Evolutionary conservation across 345 rosid genomes (phyloP), one percentile per base, ranked within the genome.

Genomic region (Laguncularia racemosa): DNA sequence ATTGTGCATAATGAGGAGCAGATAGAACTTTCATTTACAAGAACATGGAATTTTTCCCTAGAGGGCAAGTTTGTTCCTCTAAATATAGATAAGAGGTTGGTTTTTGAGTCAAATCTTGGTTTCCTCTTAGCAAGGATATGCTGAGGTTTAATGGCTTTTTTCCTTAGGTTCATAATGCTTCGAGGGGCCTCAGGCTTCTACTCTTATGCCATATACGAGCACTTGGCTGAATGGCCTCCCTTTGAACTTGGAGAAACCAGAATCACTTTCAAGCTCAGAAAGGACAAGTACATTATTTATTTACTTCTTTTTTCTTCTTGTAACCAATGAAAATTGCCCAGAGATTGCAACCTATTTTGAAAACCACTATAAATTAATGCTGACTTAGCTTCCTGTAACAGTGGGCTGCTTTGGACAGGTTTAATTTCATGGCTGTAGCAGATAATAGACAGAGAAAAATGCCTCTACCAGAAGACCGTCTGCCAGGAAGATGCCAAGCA

Each of bases 121-220:
- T 49, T 21, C 53, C 46, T 23, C 54, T 48, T 45, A 11, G 21
- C 15, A 18, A 33, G 23, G 47, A 60, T 46, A 60, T 13, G 28
- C 28, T 21, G 49, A 67, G 52, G 47, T 45, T 44, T 52, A 51
- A 50, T 54, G 46, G 57, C 60, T 54, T 71, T 73, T 43, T 64
- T 63, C 62, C 58, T 18, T 76, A 89, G 99, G 84, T 93, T 93
- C 69, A 65, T 87, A 69, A 72, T 93, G 90, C 97, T 87, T 49
- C 83, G 90, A 44, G 86, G 91, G 56, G 85, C 91, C 14, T 85
- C 96, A 9, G 99, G 99, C 60, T 85, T 93, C 60, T 93, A 93
- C 79, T 62, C 97, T 4, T 89, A 93, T 14, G 91, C 82, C 49
- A 85, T 93, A 52, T 93, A 85, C 23, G 95, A 87, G 76, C 91